Evolutionary conservation across 129 eudicot genomes (phyloP), one percentile per base, ranked within the genome.

Genomic region (Chrysanthemum seticuspe): DNA sequence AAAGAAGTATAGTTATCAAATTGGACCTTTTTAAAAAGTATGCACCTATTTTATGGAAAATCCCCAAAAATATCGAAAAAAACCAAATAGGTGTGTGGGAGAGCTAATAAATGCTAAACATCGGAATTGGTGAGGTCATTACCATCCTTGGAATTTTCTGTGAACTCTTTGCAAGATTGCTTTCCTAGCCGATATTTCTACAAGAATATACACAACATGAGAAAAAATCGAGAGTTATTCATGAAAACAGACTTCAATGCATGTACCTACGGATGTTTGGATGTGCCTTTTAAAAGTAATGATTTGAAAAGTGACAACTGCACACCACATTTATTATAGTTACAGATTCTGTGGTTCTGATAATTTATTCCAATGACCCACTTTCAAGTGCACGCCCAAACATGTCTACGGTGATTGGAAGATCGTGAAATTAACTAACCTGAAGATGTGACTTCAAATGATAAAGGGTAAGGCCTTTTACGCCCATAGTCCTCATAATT

Each of bases 401-500:
- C 47, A 40, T 40, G 47, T 40, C 47, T 61, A 12, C 18, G 40
- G 34, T 25, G 9, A 61, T 12, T 60, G 65, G 8, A 60, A 29
- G 50, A 23, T 40, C 10, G 40, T 50, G 68, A 47, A 74, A 78
- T 47, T 8, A 51, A 16, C 76, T 54, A 71, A 87, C 97, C 97
- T 90, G 97, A 77, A 90, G 97, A 83, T 90, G 97, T 3, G 97
- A 90, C 81, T 90, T 90, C 75, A 90, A 78, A 82, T 90, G 97
- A 78, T 90, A 90, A 58, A 90, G 86, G 54, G 97, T 90, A 58
- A 90, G 86, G 60, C 97, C 97, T 85, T 90, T 90, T 6, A 90
- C 95, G 50, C 94, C 95, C 97, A 90, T 90, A 10, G 97, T 83
- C 84, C 95, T 87, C 91, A 90, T 61, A 52, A 90, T 85, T 58